Evolutionary conservation across 345 rosid species (phyloP).

Genomic region (Hypericum androsaemum): DNA sequence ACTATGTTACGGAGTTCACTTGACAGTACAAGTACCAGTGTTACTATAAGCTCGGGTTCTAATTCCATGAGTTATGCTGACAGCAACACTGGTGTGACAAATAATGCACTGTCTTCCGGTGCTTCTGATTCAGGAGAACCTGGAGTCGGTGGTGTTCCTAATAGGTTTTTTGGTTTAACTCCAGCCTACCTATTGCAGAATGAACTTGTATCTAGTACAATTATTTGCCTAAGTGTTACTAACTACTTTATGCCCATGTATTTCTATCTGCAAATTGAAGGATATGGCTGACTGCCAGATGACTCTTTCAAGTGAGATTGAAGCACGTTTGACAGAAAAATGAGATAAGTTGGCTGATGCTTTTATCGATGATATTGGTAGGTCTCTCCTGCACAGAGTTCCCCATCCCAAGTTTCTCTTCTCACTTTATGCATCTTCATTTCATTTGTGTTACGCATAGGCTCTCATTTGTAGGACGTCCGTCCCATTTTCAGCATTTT

Average conservation of each 20-base stretch:
- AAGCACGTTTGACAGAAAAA: conserved; percentile 66
- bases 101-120: conserved; percentile 20
- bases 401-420: no score
- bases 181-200: conserved; percentile 61
- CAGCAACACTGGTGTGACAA: conserved; percentile 32
- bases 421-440: no score
- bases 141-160: conserved; percentile 87
- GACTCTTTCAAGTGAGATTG: conserved; percentile 75
- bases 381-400: no score
- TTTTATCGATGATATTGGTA: conserved; percentile 81
- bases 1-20: conserved; percentile 71
- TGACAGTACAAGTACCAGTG: conserved; percentile 66
- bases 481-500: neutral
- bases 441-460: no score
- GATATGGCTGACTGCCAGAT: conserved; percentile 82
- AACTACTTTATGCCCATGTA: neutral
- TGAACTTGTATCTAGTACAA: neutral
- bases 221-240: neutral
- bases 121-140: conserved; percentile 48
- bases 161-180: conserved; percentile 86
- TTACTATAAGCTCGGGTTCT: conserved; percentile 65
- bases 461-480: no score
- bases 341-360: conserved; percentile 86
- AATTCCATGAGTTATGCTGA: conserved; percentile 54
- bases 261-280: conserved; percentile 23